Evolutionary conservation across 1,139 yeast genomes (phyloP).

Genomic region (Meyerozyma sp.): DNA sequence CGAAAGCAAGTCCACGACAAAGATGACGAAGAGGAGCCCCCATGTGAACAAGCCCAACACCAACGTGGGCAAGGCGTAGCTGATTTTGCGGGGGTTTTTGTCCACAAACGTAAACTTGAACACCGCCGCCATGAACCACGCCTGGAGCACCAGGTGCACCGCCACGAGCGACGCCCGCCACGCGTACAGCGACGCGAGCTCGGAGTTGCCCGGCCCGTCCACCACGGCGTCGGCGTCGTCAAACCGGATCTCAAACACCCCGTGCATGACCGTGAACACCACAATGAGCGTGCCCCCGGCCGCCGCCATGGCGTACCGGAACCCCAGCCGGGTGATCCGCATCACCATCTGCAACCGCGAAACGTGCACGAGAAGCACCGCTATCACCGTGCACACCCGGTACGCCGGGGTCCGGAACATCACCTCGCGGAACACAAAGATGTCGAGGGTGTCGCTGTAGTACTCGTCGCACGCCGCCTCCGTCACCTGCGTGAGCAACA

Average conservation of each 20-base stretch:
- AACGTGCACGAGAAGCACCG: conserved; percentile 29
- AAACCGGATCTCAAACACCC: conserved; percentile 11
- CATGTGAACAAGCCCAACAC: conserved; percentile 40
- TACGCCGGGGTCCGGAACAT: conserved; percentile 25
- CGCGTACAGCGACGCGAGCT: conserved; percentile 5
- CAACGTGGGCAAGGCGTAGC: conserved; percentile 31
- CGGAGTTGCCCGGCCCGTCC: conserved; percentile 6
- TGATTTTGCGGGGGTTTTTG: conserved; percentile 27
- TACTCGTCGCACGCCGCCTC: conserved; percentile 29
- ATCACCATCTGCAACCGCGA: conserved; percentile 38
- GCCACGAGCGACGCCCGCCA: conserved; percentile 9
- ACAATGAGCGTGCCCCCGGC: conserved; percentile 16
- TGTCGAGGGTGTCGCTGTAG: conserved; percentile 31
- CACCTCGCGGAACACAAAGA: conserved; percentile 24
- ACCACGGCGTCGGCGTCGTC: conserved; percentile 10
- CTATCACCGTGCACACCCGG: conserved; percentile 24
- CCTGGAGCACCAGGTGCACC: conserved; percentile 18
- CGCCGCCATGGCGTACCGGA: conserved; percentile 14
- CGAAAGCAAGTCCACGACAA: conserved; percentile 24
- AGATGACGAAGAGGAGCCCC: conserved; percentile 24
- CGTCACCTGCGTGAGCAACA: conserved; percentile 34
- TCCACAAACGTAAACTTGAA: conserved; percentile 23
- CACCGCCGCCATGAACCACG: conserved; percentile 23
- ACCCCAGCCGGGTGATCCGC: conserved; percentile 17
- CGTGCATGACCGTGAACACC: conserved; percentile 15